Evolutionary conservation across 129 eudicot genomes (phyloP).

Genomic region (Centrapalus pauciflorus): DNA sequence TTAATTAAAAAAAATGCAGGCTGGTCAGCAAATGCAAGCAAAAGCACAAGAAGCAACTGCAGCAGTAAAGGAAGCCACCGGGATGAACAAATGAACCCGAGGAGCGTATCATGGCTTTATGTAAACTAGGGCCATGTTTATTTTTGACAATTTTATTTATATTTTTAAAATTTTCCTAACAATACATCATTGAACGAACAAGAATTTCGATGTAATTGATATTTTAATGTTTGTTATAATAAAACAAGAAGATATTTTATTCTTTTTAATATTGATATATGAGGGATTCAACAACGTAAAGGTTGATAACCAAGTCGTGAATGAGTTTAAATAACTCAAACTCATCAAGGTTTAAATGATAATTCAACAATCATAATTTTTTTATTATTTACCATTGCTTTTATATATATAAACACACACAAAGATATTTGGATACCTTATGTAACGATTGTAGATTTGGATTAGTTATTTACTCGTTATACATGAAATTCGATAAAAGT

Average conservation of each 20-base stretch:
- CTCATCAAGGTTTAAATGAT: no score
- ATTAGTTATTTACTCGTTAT: no score
- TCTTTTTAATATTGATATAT: no score
- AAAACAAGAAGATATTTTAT: constrained; percentile 19
- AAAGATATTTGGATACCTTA: no score
- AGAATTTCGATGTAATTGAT: not conserved
- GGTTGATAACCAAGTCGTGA: no score
- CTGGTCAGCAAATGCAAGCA: constrained; percentile 53
- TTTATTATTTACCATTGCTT: no score
- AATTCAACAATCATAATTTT: no score
- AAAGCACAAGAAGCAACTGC: constrained; percentile 61
- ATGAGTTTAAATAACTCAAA: no score
- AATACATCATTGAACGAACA: not conserved
- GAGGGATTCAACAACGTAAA: no score
- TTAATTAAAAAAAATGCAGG: constrained; percentile 30
- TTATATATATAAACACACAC: no score
- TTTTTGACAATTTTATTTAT: constrained; percentile 4
- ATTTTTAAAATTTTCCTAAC: not conserved
- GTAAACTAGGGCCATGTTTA: not conserved
- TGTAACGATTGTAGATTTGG: no score
- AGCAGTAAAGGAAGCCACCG: constrained; percentile 70
- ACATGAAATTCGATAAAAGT: no score
- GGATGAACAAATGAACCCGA: constrained; percentile 44
- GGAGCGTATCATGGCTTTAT: not conserved
- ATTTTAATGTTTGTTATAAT: not conserved